Conservation (phyloP, 2,329 filamentous ascomycete genomes). For the Xylaria sp. region DNA sequence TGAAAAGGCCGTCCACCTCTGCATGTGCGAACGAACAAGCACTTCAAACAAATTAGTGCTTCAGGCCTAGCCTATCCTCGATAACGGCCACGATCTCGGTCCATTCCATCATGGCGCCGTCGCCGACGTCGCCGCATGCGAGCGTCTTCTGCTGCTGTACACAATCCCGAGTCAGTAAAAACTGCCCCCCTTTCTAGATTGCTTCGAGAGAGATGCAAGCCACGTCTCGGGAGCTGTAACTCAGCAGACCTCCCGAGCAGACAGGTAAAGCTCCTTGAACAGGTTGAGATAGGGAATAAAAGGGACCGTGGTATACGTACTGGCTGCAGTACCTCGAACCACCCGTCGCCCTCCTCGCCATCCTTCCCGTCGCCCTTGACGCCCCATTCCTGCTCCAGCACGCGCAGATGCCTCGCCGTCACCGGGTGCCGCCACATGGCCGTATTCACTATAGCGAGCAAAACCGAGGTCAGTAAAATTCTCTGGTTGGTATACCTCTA, state of each 20-base stretch:
- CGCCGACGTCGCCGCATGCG: conserved; percentile 83
- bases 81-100: conserved; percentile 69
- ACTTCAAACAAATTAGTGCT: neutral
- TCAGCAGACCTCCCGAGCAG: too few species aligned
- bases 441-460: conserved; percentile 85
- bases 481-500: conserved; percentile 46
- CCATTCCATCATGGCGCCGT: conserved; percentile 85
- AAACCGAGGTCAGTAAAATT: too few species aligned
- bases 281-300: neutral
- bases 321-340: conserved; percentile 74
- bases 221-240: too few species aligned
- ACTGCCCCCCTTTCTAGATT: neutral
- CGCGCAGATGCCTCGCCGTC: conserved; percentile 70
- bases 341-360: conserved; percentile 40
- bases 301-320: neutral
- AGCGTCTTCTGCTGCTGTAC: conserved; percentile 67
- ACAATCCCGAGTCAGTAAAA: neutral
- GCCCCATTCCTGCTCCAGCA: conserved; percentile 77
- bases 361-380: conserved; percentile 37
- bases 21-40: neutral
- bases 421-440: conserved; percentile 89
- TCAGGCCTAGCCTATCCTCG: conserved; percentile 51
- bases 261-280: neutral
- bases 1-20: too few species aligned
- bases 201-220: neutral